A percentile compares a stretch with the other conserved stretches of the same genome.
These are phyloP conservation scores for Tylopilus sp. DNA, from an alignment of 768 basidiomycete species.

Conservation along the genomic window DNA sequence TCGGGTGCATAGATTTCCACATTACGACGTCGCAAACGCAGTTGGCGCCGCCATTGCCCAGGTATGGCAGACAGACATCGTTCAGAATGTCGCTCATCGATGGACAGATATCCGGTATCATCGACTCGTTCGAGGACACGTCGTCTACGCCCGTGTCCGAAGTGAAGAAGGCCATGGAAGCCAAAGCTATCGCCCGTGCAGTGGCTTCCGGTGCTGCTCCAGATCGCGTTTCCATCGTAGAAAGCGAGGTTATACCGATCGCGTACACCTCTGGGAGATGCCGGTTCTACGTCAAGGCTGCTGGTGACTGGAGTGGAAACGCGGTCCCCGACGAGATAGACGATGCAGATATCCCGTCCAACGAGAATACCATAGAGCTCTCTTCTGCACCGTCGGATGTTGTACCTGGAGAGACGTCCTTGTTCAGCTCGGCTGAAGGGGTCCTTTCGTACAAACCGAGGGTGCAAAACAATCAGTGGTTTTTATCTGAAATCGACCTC, in stretches of 20 bases:
- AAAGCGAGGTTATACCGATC: conserved; percentile 51
- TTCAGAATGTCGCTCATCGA: conserved; percentile 2
- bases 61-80: conserved; percentile 15
- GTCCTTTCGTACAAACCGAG: conserved; percentile 36
- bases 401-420: conserved; percentile 14
- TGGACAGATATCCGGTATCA: conserved; percentile 39
- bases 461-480: conserved; percentile 42
- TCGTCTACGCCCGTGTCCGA: conserved; percentile 32
- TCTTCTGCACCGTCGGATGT: conserved; percentile 1
- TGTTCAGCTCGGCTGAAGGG: conserved; percentile 16
- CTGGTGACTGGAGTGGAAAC: conserved; percentile 45
- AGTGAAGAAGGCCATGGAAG: conserved; percentile 34
- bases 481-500: conserved; percentile 44
- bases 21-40: conserved; percentile 58
- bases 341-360: conserved; percentile 4
- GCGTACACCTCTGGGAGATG: conserved; percentile 33
- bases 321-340: conserved; percentile 23
- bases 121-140: conserved; percentile 44
- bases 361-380: conserved; percentile 2
- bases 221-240: conserved; percentile 46
- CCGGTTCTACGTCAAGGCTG: conserved; percentile 55
- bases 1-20: conserved; percentile 46
- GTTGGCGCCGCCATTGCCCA: conserved; percentile 51
- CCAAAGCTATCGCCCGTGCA: conserved; percentile 41
- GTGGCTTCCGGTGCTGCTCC: conserved; percentile 44